Conservation (phyloP, 1,139 yeast genomes). For the Magnusiomyces tetraspermus region DNA sequence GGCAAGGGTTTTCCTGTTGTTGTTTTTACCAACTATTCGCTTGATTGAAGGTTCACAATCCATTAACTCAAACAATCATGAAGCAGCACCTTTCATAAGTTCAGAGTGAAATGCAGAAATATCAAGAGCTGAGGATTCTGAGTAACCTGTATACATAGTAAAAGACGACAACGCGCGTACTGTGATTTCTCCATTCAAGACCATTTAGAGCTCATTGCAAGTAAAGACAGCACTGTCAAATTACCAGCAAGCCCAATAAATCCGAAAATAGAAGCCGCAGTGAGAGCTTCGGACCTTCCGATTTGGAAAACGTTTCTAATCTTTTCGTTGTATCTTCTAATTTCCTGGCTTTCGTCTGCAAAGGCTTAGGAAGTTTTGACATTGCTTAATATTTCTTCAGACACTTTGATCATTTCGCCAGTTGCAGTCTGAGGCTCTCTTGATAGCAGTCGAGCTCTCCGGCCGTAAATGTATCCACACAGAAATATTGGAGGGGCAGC, state of each 20-base stretch:
- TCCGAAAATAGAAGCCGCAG: constrained; percentile 56
- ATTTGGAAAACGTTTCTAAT: constrained; percentile 63
- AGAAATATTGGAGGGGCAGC: constrained; percentile 74
- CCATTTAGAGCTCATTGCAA: constrained; percentile 76
- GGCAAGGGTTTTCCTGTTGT: constrained; percentile 35
- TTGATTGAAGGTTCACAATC: constrained; percentile 65
- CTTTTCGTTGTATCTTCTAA: constrained; percentile 54
- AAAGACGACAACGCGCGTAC: constrained; percentile 88
- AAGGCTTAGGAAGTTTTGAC: constrained; percentile 80
- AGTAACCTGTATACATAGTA: constrained; percentile 87
- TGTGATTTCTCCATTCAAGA: constrained; percentile 58
- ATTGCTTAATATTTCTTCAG: constrained; percentile 86
- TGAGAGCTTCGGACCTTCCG: constrained; percentile 71
- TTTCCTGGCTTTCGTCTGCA: constrained; percentile 69
- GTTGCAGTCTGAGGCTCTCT: constrained; percentile 74
- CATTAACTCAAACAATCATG: constrained; percentile 76
- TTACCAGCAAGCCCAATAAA: constrained; percentile 77
- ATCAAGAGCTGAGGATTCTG: constrained; percentile 85
- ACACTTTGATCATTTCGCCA: constrained; percentile 77
- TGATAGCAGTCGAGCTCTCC: constrained; percentile 65
- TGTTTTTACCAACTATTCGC: constrained; percentile 51
- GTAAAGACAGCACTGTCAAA: constrained; percentile 61
- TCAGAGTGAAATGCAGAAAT: constrained; percentile 86
- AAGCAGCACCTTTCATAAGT: constrained; percentile 94
- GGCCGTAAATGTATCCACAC: constrained; percentile 71